Evolutionary conservation across 2,329 filamentous ascomycete species (phyloP), one percentile per base, ranked within the genome.

Genomic region (Dendryphion nanum): DNA sequence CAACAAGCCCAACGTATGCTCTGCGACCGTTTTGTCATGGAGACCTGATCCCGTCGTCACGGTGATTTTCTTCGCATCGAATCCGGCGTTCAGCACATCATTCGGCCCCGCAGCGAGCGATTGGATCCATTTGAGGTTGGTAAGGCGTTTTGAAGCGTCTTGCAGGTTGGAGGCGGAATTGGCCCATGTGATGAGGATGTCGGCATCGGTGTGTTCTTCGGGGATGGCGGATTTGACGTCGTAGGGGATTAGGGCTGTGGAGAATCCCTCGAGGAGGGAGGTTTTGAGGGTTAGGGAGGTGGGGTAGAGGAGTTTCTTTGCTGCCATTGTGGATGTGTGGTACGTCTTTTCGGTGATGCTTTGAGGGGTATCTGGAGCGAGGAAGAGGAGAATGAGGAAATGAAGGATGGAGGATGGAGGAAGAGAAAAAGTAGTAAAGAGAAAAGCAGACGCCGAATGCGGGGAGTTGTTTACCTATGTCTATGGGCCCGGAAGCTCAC

Each of bases 291-390:
- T 68, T 45, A 83, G 71, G 3, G 79, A 82, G 38, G 77, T 83
- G 35, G 81, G 81, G 67, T 83, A 83, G 47, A 83, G 78, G 48
- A 84, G 76, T 69, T 84, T 84, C 29, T n/a, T n/a, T n/a, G n/a
- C n/a, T n/a, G n/a, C n/a, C n/a, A n/a, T n/a, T n/a, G n/a, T n/a
- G n/a, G n/a, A n/a, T n/a, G n/a, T n/a, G n/a, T n/a, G n/a, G n/a
- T n/a, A n/a, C n/a, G n/a, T n/a, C n/a, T n/a, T n/a, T n/a, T n/a
- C n/a, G n/a, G n/a, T n/a, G n/a, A n/a, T n/a, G n/a, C n/a, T n/a
- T n/a, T n/a, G n/a, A n/a, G n/a, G n/a, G n/a, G n/a, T n/a, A n/a
- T n/a, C n/a, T n/a, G n/a, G n/a, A n/a, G n/a, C n/a, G n/a, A n/a
- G n/a, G n/a, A n/a, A n/a, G n/a, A n/a, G n/a, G n/a, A n/a, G n/a